A percentile compares a stretch with the other conserved stretches of the same genome.
phyloP scores from a whole-genome alignment of 2,329 filamentous ascomycete genomes.

The Microsporum audouinii region DNA sequence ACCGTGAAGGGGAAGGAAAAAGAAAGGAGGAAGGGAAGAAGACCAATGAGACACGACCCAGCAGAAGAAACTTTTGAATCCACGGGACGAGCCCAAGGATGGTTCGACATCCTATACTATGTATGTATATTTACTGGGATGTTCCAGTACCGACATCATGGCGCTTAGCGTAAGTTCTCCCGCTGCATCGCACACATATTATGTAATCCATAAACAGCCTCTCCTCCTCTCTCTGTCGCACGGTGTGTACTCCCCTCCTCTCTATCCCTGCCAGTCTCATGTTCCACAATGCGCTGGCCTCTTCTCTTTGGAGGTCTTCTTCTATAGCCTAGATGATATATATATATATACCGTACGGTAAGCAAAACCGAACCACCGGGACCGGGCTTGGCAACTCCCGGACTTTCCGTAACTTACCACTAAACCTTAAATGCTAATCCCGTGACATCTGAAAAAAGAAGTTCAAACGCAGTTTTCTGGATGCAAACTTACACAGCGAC shows the following conservation, averaged over 20 bases:
- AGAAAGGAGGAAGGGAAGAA: background rate
- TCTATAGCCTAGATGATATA: background rate
- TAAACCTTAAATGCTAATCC: background rate
- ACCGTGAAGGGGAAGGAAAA: background rate
- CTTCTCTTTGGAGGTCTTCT: background rate
- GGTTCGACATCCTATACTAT: no score
- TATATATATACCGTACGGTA: background rate
- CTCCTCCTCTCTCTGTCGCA: background rate
- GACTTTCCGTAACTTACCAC: conserved; percentile 1
- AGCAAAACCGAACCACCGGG: background rate
- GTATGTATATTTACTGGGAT: background rate
- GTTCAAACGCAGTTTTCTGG: background rate
- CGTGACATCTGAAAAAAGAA: background rate
- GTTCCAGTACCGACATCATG: background rate
- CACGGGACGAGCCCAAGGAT: background rate
- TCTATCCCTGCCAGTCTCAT: background rate
- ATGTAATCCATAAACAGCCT: no score
- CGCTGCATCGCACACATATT: background rate
- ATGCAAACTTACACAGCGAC: no score
- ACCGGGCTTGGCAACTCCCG: background rate
- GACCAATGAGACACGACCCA: conserved; percentile 2
- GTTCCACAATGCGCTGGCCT: conserved; percentile 2
- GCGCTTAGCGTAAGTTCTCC: background rate
- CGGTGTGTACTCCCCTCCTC: background rate
- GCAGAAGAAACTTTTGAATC: conserved; percentile 3